These are phyloP conservation scores for Tilletia walkeri DNA, from an alignment of 1,284 basidiomycete species.

Conservation along the genomic window DNA sequence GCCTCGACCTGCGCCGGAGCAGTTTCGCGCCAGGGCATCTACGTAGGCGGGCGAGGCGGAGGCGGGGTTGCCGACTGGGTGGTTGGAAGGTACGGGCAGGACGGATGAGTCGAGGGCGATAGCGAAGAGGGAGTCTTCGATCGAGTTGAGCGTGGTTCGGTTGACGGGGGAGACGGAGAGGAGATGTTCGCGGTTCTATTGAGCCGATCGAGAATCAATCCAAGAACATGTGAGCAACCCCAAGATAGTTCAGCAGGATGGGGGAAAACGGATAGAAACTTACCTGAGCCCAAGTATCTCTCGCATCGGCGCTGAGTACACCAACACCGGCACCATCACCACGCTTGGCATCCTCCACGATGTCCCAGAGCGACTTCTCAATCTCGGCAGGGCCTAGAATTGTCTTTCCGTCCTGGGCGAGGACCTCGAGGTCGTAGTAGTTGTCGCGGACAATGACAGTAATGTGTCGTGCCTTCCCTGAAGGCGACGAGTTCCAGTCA, in stretches of 20 bases:
- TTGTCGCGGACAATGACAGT: conserved; percentile 76
- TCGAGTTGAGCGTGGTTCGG: conserved; percentile 63
- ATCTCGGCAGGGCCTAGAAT: conserved; percentile 60
- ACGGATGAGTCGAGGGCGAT: conserved; percentile 64
- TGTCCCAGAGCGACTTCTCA: conserved; percentile 67
- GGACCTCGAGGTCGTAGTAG: conserved; percentile 74
- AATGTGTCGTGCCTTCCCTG: conserved; percentile 65
- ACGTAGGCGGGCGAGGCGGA: conserved; percentile 68
- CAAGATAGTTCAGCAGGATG: too few relatives aligned
- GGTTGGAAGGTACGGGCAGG: conserved; percentile 52
- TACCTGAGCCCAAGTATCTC: conserved; percentile 81
- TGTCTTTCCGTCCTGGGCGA: conserved; percentile 39
- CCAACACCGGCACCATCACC: conserved; percentile 65
- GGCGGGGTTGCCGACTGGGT: conserved; percentile 34
- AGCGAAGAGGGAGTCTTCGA: conserved; percentile 74
- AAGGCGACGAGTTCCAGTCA: conserved; percentile 56
- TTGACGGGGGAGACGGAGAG: conserved; percentile 70
- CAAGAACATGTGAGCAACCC: too few relatives aligned
- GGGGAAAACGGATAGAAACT: conserved; percentile 31
- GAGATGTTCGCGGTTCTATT: conserved; percentile 71
- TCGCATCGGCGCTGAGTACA: conserved; percentile 73
- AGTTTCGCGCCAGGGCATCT: conserved; percentile 75
- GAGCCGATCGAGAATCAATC: background rate
- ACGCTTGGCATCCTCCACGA: conserved; percentile 69
- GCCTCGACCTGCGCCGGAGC: conserved; percentile 68